Conservation (phyloP, 805 yeast genomes). For the Starmerella bacillaris region DNA sequence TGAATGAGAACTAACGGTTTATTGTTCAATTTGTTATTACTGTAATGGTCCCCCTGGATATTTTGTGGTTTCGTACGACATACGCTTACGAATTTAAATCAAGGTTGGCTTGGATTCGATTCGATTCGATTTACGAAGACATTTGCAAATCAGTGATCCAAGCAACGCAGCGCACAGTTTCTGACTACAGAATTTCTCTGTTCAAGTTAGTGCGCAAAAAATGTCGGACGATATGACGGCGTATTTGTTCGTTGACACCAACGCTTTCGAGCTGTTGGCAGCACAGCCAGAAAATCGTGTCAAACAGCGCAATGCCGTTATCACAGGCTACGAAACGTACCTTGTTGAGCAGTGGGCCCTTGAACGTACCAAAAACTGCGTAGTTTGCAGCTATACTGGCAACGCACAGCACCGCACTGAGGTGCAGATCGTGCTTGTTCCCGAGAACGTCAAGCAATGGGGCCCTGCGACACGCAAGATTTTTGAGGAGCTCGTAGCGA, state of each 20-base stretch:
- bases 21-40: too few relatives aligned
- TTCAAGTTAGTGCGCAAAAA: too few relatives aligned
- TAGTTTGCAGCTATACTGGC: constrained; percentile 76
- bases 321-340: constrained; percentile 71
- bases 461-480: constrained; percentile 38
- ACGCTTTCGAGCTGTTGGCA: constrained; percentile 16
- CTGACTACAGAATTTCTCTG: too few relatives aligned
- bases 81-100: too few relatives aligned
- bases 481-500: constrained; percentile 44
- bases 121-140: too few relatives aligned
- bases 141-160: too few relatives aligned
- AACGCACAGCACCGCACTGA: constrained; percentile 44
- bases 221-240: too few relatives aligned
- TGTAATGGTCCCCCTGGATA: too few relatives aligned
- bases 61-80: too few relatives aligned
- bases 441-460: constrained; percentile 31
- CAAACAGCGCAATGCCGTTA: constrained; percentile 29
- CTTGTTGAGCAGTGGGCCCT: constrained; percentile 91
- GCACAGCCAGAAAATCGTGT: constrained; percentile 18
- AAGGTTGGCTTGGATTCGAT: too few relatives aligned
- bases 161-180: too few relatives aligned
- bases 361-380: constrained; percentile 44
- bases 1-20: too few relatives aligned
- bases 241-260: constrained; percentile 21
- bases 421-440: constrained; percentile 43